phyloP scores from a whole-genome alignment of 495 filamentous ascomycete genomes.

The Penicillium malachiteum region DNA sequence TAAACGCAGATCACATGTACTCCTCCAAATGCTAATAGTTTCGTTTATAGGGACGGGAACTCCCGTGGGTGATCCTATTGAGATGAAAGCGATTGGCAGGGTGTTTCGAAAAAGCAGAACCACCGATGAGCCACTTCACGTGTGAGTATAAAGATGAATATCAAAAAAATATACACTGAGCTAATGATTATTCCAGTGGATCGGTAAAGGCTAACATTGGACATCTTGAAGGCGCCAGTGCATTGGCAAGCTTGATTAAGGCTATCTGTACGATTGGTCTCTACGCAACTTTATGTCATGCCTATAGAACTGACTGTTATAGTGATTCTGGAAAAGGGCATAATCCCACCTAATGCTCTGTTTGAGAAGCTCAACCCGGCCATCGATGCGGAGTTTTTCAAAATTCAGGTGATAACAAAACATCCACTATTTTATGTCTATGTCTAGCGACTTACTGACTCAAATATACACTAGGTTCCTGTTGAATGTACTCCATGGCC shows the following conservation, averaged over 20 bases:
- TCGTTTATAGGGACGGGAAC: not conserved
- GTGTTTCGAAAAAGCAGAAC: not conserved
- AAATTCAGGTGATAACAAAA: not conserved
- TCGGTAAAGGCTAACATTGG: conserved; percentile 34
- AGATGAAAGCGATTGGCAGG: not conserved
- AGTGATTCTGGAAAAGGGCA: conserved; percentile 26
- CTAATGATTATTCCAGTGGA: not conserved
- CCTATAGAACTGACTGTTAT: not conserved
- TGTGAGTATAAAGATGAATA: not conserved
- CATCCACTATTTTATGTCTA: not conserved
- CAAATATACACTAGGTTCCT: not conserved
- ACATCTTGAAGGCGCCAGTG: conserved; percentile 55
- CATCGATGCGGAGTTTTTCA: not conserved
- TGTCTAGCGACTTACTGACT: not conserved
- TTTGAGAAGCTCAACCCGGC: not conserved
- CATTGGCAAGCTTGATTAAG: conserved; percentile 61
- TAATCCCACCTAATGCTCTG: conserved; percentile 20
- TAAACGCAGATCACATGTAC: not conserved
- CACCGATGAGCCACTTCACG: not conserved
- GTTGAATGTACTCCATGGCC: not conserved
- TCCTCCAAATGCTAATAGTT: not conserved
- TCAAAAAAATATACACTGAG: too few relatives aligned
- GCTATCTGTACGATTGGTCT: conserved; percentile 35
- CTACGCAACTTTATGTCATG: conserved; percentile 30
- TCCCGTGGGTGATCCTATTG: not conserved